phyloP scores from a whole-genome alignment of 2,329 filamentous ascomycete genomes.

The Capronia coronata region DNA sequence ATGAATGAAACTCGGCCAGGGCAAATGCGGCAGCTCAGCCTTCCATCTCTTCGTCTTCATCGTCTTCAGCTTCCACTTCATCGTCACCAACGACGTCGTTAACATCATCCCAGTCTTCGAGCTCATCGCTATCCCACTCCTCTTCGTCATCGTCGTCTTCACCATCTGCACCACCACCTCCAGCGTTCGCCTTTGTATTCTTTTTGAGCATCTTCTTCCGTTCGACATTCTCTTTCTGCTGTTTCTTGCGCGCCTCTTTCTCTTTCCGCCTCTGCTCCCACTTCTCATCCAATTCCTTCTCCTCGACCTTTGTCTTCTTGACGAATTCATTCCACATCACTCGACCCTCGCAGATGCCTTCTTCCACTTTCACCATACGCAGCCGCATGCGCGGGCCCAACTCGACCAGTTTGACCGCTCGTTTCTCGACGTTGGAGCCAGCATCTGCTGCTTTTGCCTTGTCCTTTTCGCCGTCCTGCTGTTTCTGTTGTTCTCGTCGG shows the following conservation, averaged over 20 bases:
- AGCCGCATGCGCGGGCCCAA: slow-evolving; percentile 84
- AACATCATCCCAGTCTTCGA: slow-evolving; percentile 33
- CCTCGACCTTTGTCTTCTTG: slow-evolving; percentile 71
- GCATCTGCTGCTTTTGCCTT: slow-evolving; percentile 42
- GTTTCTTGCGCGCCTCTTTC: slow-evolving; percentile 72
- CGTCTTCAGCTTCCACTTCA: slow-evolving; percentile 17
- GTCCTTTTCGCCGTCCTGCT: slow-evolving; percentile 31
- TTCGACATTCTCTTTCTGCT: slow-evolving; percentile 87
- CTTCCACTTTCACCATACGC: slow-evolving; percentile 89
- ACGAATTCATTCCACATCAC: slow-evolving; percentile 98
- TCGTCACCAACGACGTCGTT: slow-evolving; percentile 28
- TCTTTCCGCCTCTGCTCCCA: slow-evolving; percentile 74
- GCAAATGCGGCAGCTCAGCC: slow-evolving; percentile 30
- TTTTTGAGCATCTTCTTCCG: slow-evolving; percentile 65
- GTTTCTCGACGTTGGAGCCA: slow-evolving; percentile 61
- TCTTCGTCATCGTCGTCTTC: slow-evolving; percentile 50
- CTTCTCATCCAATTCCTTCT: slow-evolving; percentile 69
- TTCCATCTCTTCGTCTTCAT: slow-evolving; percentile 38
- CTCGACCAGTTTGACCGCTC: slow-evolving; percentile 86
- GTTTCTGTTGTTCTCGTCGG: slow-evolving; percentile 46
- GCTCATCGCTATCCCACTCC: slow-evolving; percentile 45
- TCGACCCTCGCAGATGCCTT: slow-evolving; percentile 81
- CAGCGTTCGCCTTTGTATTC: slow-evolving; percentile 39
- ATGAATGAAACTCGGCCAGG: not conserved
- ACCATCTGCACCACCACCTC: slow-evolving; percentile 42